phyloP scores from a whole-genome alignment of 768 basidiomycete genomes.

The Calocera cornea region DNA sequence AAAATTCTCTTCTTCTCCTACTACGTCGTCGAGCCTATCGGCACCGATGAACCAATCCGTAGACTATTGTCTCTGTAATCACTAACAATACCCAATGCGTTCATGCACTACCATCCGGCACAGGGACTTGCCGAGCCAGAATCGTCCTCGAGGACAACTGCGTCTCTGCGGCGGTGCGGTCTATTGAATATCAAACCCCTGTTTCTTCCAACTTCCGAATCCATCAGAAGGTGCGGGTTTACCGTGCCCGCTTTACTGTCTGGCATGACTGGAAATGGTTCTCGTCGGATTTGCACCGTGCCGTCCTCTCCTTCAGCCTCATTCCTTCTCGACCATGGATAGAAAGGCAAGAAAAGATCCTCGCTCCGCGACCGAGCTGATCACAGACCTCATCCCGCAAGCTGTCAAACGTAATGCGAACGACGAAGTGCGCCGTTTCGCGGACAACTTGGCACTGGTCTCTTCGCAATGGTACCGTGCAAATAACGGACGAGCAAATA shows the following conservation, averaged over 20 bases:
- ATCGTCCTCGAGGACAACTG: too few relatives aligned
- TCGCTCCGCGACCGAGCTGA: not conserved
- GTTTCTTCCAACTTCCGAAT: not conserved
- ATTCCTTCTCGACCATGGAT: not conserved
- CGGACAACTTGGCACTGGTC: not conserved
- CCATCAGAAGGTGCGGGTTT: not conserved
- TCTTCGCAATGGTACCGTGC: not conserved
- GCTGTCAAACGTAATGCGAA: not conserved
- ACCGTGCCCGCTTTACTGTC: not conserved
- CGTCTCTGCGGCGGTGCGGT: too few relatives aligned
- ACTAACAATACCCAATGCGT: not conserved
- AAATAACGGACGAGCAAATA: not conserved
- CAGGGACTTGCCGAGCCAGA: too few relatives aligned
- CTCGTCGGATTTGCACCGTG: not conserved
- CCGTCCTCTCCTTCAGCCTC: not conserved
- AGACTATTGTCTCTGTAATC: not conserved
- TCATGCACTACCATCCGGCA: too few relatives aligned
- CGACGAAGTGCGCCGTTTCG: not conserved
- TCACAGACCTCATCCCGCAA: not conserved
- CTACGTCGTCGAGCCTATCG: slow-evolving; percentile 34
- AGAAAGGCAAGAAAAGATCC: not conserved
- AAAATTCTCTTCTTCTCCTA: slow-evolving; percentile 64
- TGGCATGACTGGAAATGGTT: not conserved
- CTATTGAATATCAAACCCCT: too few relatives aligned
- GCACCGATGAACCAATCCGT: slow-evolving; percentile 10